Base-by-base conservation (phyloP, 2,329 filamentous ascomycete species). In the Hypoxylon sp. region DNA sequence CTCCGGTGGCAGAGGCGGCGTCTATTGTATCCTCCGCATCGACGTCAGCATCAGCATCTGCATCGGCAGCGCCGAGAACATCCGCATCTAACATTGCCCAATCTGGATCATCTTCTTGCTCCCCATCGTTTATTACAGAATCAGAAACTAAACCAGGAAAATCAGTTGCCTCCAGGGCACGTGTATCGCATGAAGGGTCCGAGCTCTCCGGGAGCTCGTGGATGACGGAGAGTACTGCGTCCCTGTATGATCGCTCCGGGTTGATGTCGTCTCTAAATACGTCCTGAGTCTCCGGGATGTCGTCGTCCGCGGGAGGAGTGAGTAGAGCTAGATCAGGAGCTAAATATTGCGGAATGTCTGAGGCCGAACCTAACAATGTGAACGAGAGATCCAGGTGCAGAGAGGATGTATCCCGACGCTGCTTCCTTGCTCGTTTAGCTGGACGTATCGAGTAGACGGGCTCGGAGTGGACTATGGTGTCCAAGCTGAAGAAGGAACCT, bases 371-470 rank as follows among this genome's bases (percentile, higher is more conserved):
- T 5, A 72, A 51, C 11, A 65, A 69, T 1, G 68, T 45, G 6
- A 67, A 69, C 1, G 70, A 65, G 13, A 74, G 43, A n/a, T 73
- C 67, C 9, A 72, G 50, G 10, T 63, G 48, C 21, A 63, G 38
- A 25, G 51, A 52, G 9, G 60, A 68, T 5, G 48, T 17, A 2
- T 63, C 60, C 6, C 30, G 45, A 9, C 28, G 51, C 17, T 62
- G 46, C 49, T 60, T 71, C 63, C 52, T 68, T 14, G 48, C 41
- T 23, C 73, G 70, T 50, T 72, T 76, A 5, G 75, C 69, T 7
- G 66, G 70, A 13, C 73, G 73, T 28, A 76, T 34, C 6, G 72
- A 68, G 50, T 76, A 76, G 10, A 68, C 51, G 10, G 72, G 75
- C 14, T 76, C 72, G 2, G 68, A 25, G 53, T 73, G 74, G 19